Evolutionary conservation across 345 rosid genomes (phyloP).

Genomic region (Lepidium didymum): DNA sequence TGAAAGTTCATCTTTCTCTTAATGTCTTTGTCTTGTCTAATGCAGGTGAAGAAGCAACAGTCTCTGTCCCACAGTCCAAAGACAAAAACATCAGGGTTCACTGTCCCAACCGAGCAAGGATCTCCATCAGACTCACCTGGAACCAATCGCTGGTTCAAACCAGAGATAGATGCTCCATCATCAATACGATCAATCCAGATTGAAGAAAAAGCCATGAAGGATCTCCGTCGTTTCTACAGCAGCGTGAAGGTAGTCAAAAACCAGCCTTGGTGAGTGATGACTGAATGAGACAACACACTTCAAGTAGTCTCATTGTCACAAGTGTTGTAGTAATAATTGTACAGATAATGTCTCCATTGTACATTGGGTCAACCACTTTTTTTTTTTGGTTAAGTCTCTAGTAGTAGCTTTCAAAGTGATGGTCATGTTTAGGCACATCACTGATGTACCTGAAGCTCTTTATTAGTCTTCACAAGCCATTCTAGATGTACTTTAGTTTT

Average conservation of each 20-base stretch:
- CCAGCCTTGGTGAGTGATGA: slow-evolving; percentile 30
- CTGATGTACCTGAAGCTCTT: slow-evolving; percentile 19
- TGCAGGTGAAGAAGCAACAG: slow-evolving; percentile 62
- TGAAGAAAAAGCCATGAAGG: slow-evolving; percentile 94
- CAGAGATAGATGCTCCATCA: slow-evolving; percentile 62
- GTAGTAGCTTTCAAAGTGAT: not conserved
- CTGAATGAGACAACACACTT: slow-evolving; percentile 1
- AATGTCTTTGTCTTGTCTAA: not conserved
- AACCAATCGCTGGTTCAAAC: slow-evolving; percentile 89
- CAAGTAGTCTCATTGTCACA: slow-evolving; percentile 1
- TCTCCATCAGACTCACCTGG: slow-evolving; percentile 85
- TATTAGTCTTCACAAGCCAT: slow-evolving; percentile 2
- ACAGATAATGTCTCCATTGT: slow-evolving; percentile 23
- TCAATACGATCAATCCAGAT: slow-evolving; percentile 85
- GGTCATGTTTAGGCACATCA: slow-evolving; percentile 9
- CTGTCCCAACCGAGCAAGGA: slow-evolving; percentile 53
- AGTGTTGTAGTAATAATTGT: slow-evolving; percentile 23
- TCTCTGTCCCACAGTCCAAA: slow-evolving; percentile 65
- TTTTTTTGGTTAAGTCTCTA: not conserved
- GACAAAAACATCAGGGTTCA: slow-evolving; percentile 64
- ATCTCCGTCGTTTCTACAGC: slow-evolving; percentile 80
- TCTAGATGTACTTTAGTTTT: not conserved
- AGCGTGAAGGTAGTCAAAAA: slow-evolving; percentile 76
- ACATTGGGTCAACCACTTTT: not conserved
- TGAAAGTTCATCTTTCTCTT: not conserved